These are phyloP conservation scores for Firmiana major DNA, from an alignment of 345 rosid genomes.

Conservation along the genomic window DNA sequence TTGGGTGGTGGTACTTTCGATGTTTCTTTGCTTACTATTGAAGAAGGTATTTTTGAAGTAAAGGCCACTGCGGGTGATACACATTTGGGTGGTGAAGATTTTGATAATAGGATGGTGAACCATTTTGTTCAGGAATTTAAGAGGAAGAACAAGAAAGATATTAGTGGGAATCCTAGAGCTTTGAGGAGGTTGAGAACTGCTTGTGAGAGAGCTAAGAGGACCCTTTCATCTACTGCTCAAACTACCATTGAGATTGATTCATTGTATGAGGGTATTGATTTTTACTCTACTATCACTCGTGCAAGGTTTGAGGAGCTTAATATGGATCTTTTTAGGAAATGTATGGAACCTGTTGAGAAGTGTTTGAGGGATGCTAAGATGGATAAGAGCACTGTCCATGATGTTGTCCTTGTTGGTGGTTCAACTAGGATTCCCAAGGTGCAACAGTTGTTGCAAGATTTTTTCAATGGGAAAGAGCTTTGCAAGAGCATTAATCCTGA, in stretches of 20 bases:
- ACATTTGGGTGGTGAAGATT: constrained; percentile 60
- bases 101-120: constrained; percentile 59
- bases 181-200: constrained; percentile 59
- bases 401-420: constrained; percentile 52
- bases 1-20: constrained; percentile 59
- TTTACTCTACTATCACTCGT: constrained; percentile 43
- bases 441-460: constrained; percentile 31
- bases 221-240: constrained; percentile 61
- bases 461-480: constrained; percentile 12
- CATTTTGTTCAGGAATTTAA: constrained; percentile 50
- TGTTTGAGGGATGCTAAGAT: constrained; percentile 56
- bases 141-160: constrained; percentile 52
- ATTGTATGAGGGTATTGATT: constrained; percentile 48
- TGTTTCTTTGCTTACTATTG: constrained; percentile 52
- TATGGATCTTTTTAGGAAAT: constrained; percentile 46
- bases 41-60: constrained; percentile 49
- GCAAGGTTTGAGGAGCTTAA: constrained; percentile 48
- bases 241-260: constrained; percentile 70
- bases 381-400: constrained; percentile 48
- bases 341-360: constrained; percentile 53
- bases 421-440: constrained; percentile 53
- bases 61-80: constrained; percentile 57
- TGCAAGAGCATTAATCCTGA: constrained; percentile 13
- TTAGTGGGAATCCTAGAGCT: constrained; percentile 44
- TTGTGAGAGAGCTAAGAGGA: constrained; percentile 68